Conservation (phyloP, 768 basidiomycete species). For the Boletus reticuloceps region DNA sequence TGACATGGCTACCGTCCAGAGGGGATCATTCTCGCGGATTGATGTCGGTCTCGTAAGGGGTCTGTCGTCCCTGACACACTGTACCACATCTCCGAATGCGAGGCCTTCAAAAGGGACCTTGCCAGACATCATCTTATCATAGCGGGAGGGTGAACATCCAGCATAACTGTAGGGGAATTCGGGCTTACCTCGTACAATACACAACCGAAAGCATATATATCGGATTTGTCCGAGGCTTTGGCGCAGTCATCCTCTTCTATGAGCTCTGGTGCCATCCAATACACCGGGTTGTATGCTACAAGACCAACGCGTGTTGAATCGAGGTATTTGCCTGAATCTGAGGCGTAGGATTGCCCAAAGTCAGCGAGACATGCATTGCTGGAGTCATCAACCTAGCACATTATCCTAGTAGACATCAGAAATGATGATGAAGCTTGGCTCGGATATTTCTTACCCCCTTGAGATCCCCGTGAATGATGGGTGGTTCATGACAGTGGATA, state of each 20-base stretch:
- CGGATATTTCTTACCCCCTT: conserved; percentile 30
- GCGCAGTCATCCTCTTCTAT: background rate
- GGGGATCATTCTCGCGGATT: background rate
- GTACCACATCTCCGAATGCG: background rate
- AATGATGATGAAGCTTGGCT: background rate
- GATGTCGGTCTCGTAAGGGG: conserved; percentile 8
- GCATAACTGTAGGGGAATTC: background rate
- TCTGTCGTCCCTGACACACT: background rate
- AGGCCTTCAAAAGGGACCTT: conserved; percentile 8
- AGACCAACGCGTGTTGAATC: conserved; percentile 24
- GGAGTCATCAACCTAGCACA: conserved; percentile 15
- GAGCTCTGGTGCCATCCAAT: conserved; percentile 31
- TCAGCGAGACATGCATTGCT: conserved; percentile 21
- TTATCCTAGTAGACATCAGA: conserved; percentile 21
- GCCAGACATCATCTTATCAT: conserved; percentile 19
- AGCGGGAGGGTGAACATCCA: background rate
- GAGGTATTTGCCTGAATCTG: conserved; percentile 22
- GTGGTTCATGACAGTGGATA: conserved; percentile 23
- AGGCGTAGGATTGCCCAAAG: conserved; percentile 27
- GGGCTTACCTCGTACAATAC: conserved; percentile 30
- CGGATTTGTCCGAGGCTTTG: conserved; percentile 14
- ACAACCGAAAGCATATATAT: conserved; percentile 29
- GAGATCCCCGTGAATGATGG: conserved; percentile 41
- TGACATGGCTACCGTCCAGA: conserved; percentile 10
- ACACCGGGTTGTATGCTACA: background rate